Base-by-base conservation (phyloP, 768 basidiomycete species). In the Suillus americanus region DNA sequence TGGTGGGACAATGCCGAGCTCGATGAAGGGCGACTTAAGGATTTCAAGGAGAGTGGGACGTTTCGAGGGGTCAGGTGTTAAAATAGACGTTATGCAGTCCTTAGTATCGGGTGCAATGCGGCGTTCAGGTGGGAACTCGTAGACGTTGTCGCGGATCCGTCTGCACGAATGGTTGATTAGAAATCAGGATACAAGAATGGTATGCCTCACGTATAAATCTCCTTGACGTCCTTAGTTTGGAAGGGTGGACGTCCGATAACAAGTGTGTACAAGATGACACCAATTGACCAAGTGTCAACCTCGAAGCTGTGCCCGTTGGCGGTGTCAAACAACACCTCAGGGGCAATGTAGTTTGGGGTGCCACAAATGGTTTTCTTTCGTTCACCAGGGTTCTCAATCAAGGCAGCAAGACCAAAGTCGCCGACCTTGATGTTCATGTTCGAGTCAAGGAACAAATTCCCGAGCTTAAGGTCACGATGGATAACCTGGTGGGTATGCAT, bases 291-390 rank as follows among this genome's bases (percentile, higher is more conserved):
- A 10, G 95, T 92, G 74, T 99, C 97, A 35, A 98, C 97, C 79
- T 99, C 97, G 69, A 97, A 99, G 73, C 93, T 95, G 77, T 99
- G 97, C 2, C 97, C 96, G 67, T 95, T 96, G 20, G 89, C 93
- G 30, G 91, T 94, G 74, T 98, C 95, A 74, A 97, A 97, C 68
- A 99, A 80, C 28, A 99, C 95, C 74, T 99, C 97, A 0, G 97
- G 97, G 0, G 97, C 97, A 67, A 99, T 98, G 74, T 99, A 99
- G 74, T 99, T 99, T 2, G 97, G 97, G 0, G 97, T 99, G 1
- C 97, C 97, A 69, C 97, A 98, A 55, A 99, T 97, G 0, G 97
- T 99, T 87, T 98, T 98, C 85, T 99, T 97, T 73, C 97, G 81
- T 77, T 99, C 97, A 0, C 97, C 97, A 13, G 92, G 93, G 73